Base-by-base conservation (phyloP, 805 yeast genomes). In the Huiozyma sinensis region DNA sequence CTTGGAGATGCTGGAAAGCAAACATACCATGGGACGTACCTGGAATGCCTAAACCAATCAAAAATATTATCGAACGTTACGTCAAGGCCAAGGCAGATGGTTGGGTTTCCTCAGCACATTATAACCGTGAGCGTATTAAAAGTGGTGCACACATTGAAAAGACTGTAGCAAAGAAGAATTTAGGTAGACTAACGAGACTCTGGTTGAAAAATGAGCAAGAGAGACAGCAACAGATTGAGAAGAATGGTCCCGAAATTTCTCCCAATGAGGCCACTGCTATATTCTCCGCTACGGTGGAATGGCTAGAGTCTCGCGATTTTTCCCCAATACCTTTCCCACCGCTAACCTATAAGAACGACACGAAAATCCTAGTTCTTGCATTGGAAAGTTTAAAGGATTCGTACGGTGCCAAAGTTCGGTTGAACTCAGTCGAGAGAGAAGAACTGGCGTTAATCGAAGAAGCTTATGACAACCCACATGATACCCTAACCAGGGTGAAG, bases 1-100 rank as follows among this genome's bases (percentile, higher is more conserved):
- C 98, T 0, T 92, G 99, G 99, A 71, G 98, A 60, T 92, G 97
- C 61, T 92, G 99, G 99, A 92, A 92, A 61, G 98, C 98, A 2
- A 90, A 92, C 57, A 83, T 92, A 46, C 95, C 97, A 0, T 92
- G 97, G 97, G 80, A 86, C 52, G 97, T 92, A 11, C 95, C 95
- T 1, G 97, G 97, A 0, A 69, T 92, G 65, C 98, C 99, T 1
- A 83, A 75, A 43, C 97, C 97, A 0, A 77, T 92, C 28, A 92
- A 81, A 51, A 76, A 77, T 38, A 85, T 92, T 34, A 89, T 92
- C 48, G 82, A 85, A 56, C 75, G 95, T 38, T 92, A 92, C 56
- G 81, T 92, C 40, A 82, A 87, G 56, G 95, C 96, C 0, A 90
- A 92, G 60, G 96, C 97, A 1, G 97, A 90, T 54, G 94, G 95